Evolutionary conservation across 1,284 basidiomycete genomes (phyloP), one percentile per base, ranked within the genome.

Genomic region (Tylopilus sp.): DNA sequence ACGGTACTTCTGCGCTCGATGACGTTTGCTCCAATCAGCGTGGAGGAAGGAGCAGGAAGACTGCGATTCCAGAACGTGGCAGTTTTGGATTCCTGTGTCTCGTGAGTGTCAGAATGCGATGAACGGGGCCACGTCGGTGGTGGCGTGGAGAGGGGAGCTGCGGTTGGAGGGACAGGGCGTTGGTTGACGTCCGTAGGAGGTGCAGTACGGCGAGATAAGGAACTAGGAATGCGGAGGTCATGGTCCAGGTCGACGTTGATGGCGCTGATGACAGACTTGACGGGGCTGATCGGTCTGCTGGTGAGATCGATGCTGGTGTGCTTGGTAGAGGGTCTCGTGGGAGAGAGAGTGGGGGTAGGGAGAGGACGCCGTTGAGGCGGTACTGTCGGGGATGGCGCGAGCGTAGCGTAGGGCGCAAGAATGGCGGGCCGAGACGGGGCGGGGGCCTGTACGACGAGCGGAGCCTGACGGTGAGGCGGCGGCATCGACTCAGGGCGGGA

Each of bases 401-500:
- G 37, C 10, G 60, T 43, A 23, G 60, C 52, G 19, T 55, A 39
- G 13, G 53, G 49, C 0, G 62, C 37, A 25, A 67, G 58, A 15
- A 67, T 63, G 44, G 52, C 61, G 34, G 63, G 63, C 11, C 65
- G 58, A 26, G 63, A 67, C 2, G 63, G 63, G 0, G 63, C 66
- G 35, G 63, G 63, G 3, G 63, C 56, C n/a, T 67, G 66, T 4
- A 65, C 54, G 60, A 55, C 44, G 51, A 59, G 59, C 33, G 59
- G 61, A n/a, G 37, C 2, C 10, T 57, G 54, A 38, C 61, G 64
- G 34, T 16, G 41, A 0, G 57, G 51, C 0, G 54, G 65, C 7
- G 63, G 63, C 50, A 65, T 55, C 3, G 66, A 68, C 47, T 69
- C 64, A 18, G 64, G 64, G 26, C 67, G 67, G 3, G 55, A 13